These are phyloP conservation scores for Picea sitchensis DNA, from an alignment of 75 land plant species.

Conservation along the genomic window DNA sequence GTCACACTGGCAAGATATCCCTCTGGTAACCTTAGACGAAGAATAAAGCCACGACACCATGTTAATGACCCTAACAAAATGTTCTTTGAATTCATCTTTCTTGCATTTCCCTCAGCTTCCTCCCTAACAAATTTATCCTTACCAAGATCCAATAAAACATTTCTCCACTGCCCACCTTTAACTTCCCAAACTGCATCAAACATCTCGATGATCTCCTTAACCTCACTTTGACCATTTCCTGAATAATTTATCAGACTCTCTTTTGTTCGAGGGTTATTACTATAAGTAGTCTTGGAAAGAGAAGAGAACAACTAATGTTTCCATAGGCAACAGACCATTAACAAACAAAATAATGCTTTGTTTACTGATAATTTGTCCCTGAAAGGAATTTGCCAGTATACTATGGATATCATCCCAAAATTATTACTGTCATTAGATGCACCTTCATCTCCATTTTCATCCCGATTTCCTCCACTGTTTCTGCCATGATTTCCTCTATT, in stretches of 20 bases:
- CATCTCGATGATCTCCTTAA: conserved; percentile 2
- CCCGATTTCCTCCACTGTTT: not conserved
- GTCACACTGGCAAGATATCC: too few relatives aligned
- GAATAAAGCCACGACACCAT: too few relatives aligned
- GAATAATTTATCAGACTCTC: not conserved
- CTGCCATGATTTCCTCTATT: not conserved
- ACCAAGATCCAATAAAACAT: conserved; percentile 33
- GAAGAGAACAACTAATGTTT: not conserved
- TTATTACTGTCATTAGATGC: not conserved
- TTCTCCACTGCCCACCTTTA: conserved; percentile 61
- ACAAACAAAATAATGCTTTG: not conserved
- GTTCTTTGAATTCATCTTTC: not conserved
- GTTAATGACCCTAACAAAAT: conserved; percentile 6
- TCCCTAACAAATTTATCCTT: conserved; percentile 55
- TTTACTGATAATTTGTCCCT: not conserved
- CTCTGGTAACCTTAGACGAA: too few relatives aligned
- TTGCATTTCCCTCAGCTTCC: not conserved
- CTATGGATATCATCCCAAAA: not conserved
- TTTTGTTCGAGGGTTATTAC: not conserved
- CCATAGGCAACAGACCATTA: not conserved
- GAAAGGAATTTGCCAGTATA: not conserved
- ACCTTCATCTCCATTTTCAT: not conserved
- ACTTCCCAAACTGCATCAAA: conserved; percentile 61
- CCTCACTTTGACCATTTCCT: not conserved
- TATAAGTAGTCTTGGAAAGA: conserved; percentile 6